Evolutionary conservation across 345 rosid genomes (phyloP), one percentile per base, ranked within the genome.

Genomic region (Eucalyptus grandis): DNA sequence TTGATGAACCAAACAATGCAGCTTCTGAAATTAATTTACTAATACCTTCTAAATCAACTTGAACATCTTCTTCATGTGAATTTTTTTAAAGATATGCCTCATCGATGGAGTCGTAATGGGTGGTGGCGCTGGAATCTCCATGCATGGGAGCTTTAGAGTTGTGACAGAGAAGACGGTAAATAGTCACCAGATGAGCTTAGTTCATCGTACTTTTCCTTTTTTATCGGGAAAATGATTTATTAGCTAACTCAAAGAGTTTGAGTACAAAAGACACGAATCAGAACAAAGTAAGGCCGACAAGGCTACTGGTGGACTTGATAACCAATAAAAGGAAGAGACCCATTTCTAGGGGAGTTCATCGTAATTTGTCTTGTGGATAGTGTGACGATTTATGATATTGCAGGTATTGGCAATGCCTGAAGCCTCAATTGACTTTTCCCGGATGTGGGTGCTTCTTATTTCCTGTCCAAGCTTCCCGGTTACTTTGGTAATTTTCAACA

Each of bases 351-450:
- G 51, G 51, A 49, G 51, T 49, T 49, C 16, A 49, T 49, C 16
- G 16, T 49, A 49, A 14, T 62, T 31, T 62, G 72, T 30, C 34
- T 14, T 60, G 43, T 53, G 34, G 81, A 22, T 27, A 56, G n/a
- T n/a, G 30, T 49, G 6, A 8, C 15, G 19, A 13, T 53, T 37
- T 4, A 16, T 54, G 24, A 14, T 30, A 26, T 10, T n/a, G 30
- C 51, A 90, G 91, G 88, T 90, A 30, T 90, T 90, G 37, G 91
- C 91, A 16, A 88, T 90, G 91, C 91, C 91, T 30, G 91, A 90
- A 86, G 88, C 90, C 21, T 86, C 90, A 9, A 53, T 90, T 43
- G 91, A 14, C 60, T 46, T 40, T 88, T 88, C 49, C 86, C 91
- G 5, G 91, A 90, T 72, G 90, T 86, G 22, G 91, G 91, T 4